These are phyloP conservation scores for Scutellaria minor DNA, from an alignment of 257 asterid species.

Conservation along the genomic window DNA sequence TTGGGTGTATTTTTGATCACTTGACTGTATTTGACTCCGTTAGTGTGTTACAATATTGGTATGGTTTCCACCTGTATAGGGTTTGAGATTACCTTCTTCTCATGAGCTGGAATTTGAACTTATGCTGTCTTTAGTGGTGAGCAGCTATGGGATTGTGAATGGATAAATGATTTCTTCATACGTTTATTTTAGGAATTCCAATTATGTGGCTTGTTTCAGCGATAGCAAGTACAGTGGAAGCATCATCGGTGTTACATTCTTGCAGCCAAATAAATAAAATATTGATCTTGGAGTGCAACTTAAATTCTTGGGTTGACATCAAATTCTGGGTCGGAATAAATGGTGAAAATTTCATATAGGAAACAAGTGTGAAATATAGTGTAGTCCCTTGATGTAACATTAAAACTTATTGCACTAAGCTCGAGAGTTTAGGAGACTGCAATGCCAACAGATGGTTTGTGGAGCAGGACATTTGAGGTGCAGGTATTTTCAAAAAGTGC, in stretches of 20 bases:
- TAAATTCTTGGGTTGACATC: background rate
- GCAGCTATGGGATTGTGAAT: background rate
- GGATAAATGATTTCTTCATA: background rate
- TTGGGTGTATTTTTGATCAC: background rate
- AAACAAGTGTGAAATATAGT: background rate
- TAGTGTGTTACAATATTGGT: background rate
- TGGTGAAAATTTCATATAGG: background rate
- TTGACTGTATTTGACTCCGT: background rate
- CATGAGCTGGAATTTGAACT: background rate
- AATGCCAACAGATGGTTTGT: background rate
- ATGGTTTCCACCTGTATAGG: background rate
- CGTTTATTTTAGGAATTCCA: background rate
- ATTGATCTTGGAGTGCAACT: background rate
- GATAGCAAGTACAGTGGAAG: slow-evolving; percentile 11
- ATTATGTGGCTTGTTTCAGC: background rate
- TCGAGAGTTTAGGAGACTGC: background rate
- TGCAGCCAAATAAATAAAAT: background rate
- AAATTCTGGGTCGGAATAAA: background rate
- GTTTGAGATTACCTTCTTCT: background rate
- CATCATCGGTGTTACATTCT: background rate
- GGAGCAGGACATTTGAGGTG: background rate
- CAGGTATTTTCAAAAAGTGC: background rate
- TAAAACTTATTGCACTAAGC: background rate
- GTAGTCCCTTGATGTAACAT: background rate
- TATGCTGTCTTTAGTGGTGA: background rate